phyloP scores from a whole-genome alignment of 2,329 filamentous ascomycete genomes.

The Drechslera avenae region DNA sequence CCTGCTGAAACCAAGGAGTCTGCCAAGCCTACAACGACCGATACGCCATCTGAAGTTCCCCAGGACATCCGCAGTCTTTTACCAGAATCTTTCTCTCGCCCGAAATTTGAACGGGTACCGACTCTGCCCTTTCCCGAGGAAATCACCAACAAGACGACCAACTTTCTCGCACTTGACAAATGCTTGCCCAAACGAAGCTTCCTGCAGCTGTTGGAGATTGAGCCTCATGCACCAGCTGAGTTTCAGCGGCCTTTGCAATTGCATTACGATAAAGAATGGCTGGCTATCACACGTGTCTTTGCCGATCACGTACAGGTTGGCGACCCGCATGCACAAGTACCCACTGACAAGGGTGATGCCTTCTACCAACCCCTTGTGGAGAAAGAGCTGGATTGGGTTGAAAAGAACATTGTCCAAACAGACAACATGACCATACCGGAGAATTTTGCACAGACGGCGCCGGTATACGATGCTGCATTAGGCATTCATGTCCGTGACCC shows the following conservation, averaged over 20 bases:
- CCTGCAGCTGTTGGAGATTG: conserved; percentile 73
- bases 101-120: conserved; percentile 21
- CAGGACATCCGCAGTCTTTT: conserved; percentile 73
- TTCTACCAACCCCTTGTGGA: conserved; percentile 72
- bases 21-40: background rate
- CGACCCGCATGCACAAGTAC: conserved; percentile 60
- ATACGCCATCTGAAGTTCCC: conserved; percentile 52
- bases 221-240: conserved; percentile 27
- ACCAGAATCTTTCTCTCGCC: conserved; percentile 71
- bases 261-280: conserved; percentile 91
- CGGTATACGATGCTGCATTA: conserved; percentile 65
- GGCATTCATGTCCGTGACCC: conserved; percentile 65
- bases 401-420: conserved; percentile 70
- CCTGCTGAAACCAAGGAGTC: conserved; percentile 15
- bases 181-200: conserved; percentile 80
- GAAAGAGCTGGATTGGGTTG: conserved; percentile 76
- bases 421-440: conserved; percentile 72
- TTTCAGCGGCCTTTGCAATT: conserved; percentile 62
- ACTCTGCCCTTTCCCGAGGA: conserved; percentile 65
- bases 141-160: conserved; percentile 78
- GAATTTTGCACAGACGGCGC: conserved; percentile 79
- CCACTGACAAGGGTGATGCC: conserved; percentile 69
- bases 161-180: conserved; percentile 91
- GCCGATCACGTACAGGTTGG: conserved; percentile 62
- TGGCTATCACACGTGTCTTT: conserved; percentile 88